Evolutionary conservation across 2,329 filamentous ascomycete species (phyloP).

Genomic region (Cordyceps farinosa): DNA sequence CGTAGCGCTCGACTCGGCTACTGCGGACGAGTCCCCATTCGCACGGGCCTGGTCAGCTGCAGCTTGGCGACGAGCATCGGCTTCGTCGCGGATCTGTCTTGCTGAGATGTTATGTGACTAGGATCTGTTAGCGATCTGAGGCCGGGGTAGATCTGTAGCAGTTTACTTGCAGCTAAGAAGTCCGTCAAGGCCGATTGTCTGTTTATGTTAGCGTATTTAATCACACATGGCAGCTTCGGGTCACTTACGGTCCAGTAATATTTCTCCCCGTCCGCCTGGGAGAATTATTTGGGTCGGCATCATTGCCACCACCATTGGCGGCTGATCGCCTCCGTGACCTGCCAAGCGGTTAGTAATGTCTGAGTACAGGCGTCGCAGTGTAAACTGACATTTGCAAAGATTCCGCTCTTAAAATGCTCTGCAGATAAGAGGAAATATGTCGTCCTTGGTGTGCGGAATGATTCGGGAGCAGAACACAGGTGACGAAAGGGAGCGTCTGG

Average conservation of each 20-base stretch:
- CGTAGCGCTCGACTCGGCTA: constrained; percentile 25
- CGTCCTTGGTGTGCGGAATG: neutral
- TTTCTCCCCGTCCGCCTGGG: constrained; percentile 28
- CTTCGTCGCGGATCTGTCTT: constrained; percentile 49
- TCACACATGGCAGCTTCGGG: constrained; percentile 13
- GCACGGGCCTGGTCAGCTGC: constrained; percentile 21
- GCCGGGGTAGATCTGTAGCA: neutral
- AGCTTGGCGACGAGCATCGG: constrained; percentile 43
- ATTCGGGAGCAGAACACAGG: neutral
- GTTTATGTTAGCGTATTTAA: neutral
- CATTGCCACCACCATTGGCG: constrained; percentile 10
- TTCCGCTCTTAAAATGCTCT: neutral
- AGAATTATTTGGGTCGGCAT: constrained; percentile 16
- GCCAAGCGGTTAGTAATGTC: constrained; percentile 14
- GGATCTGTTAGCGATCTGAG: constrained; percentile 22
- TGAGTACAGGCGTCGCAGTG: neutral
- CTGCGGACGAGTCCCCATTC: constrained; percentile 24
- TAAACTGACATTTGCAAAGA: constrained; percentile 9
- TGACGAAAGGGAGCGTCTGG: neutral
- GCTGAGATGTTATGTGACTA: constrained; percentile 71
- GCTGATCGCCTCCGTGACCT: constrained; percentile 20
- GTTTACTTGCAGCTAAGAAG: constrained; percentile 44
- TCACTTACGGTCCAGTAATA: constrained; percentile 39
- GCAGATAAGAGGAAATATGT: neutral
- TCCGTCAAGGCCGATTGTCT: constrained; percentile 51